Base-by-base conservation (phyloP, 106 monocot genomes). In the Dendrobium nobile region DNA sequence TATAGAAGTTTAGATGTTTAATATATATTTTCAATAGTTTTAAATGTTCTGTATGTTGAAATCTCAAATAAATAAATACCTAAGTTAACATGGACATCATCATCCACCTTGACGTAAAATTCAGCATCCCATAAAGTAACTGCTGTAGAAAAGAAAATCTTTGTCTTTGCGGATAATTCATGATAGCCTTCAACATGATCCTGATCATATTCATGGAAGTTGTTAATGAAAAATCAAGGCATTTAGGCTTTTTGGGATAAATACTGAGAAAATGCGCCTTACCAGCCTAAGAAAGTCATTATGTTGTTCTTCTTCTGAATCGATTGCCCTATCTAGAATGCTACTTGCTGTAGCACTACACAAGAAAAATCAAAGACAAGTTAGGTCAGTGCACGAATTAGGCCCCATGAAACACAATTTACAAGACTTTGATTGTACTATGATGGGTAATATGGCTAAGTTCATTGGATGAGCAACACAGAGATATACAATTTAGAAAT, bases 151-250 rank as follows among this genome's bases (percentile, higher is more conserved):
- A 97, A 97, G 80, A 92, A 97, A 85, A 73, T 97, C 82, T 97
- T 94, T 64, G 97, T 97, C 80, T 97, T 97, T 75, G 97, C 97
- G 78, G 97, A 92, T 75, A 97, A 74, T 87, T 94, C 92, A 82
- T 94, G 97, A 64, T 97, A 97, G 17, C 96, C 97, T 89, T 97
- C 97, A 73, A 97, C 92, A 84, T 97, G 97, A 26, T 89, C 97
- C 96, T 97, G 76, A 76, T 76, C 48, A 47, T 26, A 76, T 24
- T 27, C 45, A 80, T 11, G 48, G 43, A 48, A 27, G 9, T 42
- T 43, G 74, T 74, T 74, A 72, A 28, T 17, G 4, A 51, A 27
- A 48, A 54, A 20, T 22, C 26, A 58, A 19, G 27, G 15, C 44
- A 70, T 72, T 41, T 26, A 78, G 13, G 64, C 47, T 20, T 28